Conservation (phyloP, 2,329 filamentous ascomycete genomes). For the Sporothrix phasma region DNA sequence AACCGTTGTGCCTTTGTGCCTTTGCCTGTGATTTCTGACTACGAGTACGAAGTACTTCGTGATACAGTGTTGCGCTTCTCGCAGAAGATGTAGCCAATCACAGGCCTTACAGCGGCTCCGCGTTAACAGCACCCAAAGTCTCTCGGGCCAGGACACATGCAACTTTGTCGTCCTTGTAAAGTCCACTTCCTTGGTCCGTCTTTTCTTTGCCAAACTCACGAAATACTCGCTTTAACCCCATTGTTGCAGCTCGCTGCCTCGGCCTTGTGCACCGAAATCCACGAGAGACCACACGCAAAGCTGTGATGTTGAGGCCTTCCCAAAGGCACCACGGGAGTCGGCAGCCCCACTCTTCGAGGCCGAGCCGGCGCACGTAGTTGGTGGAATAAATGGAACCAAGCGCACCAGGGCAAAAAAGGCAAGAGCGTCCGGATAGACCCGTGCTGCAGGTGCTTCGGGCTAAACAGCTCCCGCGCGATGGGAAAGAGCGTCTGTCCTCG, state of each 20-base stretch:
- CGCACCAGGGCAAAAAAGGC: not conserved
- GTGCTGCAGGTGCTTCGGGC: constrained; percentile 4
- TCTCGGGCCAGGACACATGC: too few relatives aligned
- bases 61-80: too few relatives aligned
- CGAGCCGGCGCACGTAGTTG: constrained; percentile 5
- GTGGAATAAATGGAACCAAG: constrained; percentile 13
- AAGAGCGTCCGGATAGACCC: not conserved
- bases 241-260: not conserved
- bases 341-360: too few relatives aligned
- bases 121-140: too few relatives aligned
- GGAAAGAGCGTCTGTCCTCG: not conserved
- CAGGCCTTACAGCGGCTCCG: too few relatives aligned
- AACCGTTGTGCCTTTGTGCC: not conserved
- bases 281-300: not conserved
- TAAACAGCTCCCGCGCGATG: constrained; percentile 7
- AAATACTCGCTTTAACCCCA: not conserved
- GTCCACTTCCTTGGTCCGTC: too few relatives aligned
- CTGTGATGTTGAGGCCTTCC: not conserved
- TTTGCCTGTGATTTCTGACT: not conserved
- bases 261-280: not conserved
- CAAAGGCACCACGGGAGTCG: not conserved
- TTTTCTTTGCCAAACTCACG: too few relatives aligned
- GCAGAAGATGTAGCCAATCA: too few relatives aligned
- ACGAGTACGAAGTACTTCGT: too few relatives aligned
- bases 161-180: too few relatives aligned